Evolutionary conservation across 768 basidiomycete species (phyloP), one percentile per base, ranked within the genome.

Genomic region (Gloeostereum incarnatum): DNA sequence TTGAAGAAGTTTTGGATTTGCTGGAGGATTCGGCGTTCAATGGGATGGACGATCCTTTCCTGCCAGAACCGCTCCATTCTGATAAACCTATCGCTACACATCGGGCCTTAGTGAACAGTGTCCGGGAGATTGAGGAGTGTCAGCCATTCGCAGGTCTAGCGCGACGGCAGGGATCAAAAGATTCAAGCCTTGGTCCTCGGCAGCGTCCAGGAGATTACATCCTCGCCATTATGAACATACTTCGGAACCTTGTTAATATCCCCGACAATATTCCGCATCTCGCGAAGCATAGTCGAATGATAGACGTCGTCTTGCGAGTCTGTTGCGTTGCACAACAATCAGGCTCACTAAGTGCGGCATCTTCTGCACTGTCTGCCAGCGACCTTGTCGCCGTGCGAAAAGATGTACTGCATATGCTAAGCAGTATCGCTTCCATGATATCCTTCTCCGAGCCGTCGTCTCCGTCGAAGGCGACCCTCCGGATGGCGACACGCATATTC

Each of bases 1-100:
- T 92, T 42, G 82, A 89, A 38, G 93, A 97, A 49, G 57, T 89
- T 19, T 61, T 97, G 34, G 93, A 96, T 46, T 65, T 99, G 32
- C 58, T 94, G 31, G 83, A 91, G 54, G 90, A 94, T 40, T 59
- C 72, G 33, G 84, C 84, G 3, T 91, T 93, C 49, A 62, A 54
- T 13, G 73, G 67, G 13, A 62, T 59, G 22, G 70, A 71, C 42
- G 54, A 59, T 27, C 31, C 32, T 18, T 33, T 53, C 16, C 46
- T 49, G 4, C 33, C 48, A 23, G 49, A 51, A 36, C 26, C 49
- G 20, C 49, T 55, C 35, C 40, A 39, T 34, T 51, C 58, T 21
- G 51, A 59, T 44, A 45, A 58, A 27, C 56, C 45, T 27, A 65
- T 82, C 48, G 55, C 67, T 39, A 87, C 86, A 10, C 73, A 89